These are phyloP conservation scores for Gymnopus androsaceus DNA, from an alignment of 1,284 basidiomycete species.

Conservation along the genomic window DNA sequence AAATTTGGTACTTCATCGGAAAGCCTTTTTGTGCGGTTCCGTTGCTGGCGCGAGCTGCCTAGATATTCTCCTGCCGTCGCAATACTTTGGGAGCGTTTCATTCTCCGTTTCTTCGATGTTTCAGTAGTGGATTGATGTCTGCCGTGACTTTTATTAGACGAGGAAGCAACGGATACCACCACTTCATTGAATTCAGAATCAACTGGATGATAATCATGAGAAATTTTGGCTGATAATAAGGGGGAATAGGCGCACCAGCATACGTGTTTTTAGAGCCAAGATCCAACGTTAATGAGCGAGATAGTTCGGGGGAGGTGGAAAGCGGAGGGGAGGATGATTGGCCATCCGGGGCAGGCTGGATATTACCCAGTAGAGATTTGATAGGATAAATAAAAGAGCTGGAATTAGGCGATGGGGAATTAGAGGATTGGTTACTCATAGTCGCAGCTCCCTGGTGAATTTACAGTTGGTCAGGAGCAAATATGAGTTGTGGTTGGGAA, in stretches of 20 bases:
- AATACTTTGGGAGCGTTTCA: slow-evolving; percentile 5
- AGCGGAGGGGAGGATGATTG: slow-evolving; percentile 29
- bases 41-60: not conserved
- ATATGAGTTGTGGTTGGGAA: too few relatives aligned
- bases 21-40: not conserved
- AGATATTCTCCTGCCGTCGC: not conserved
- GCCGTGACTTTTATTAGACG: not conserved
- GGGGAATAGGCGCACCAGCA: not conserved
- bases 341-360: slow-evolving; percentile 27
- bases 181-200: slow-evolving; percentile 9
- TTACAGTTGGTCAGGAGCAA: too few relatives aligned
- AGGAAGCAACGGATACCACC: slow-evolving; percentile 5
- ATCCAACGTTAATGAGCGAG: slow-evolving; percentile 8
- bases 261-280: slow-evolving; percentile 2
- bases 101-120: not conserved
- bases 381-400: slow-evolving; percentile 41
- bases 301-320: slow-evolving; percentile 1
- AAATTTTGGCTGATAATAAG: not conserved
- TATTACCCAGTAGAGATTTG: slow-evolving; percentile 37
- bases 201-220: not conserved
- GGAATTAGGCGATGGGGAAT: too few relatives aligned
- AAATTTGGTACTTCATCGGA: slow-evolving; percentile 27
- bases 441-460: too few relatives aligned
- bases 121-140: not conserved
- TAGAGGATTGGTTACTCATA: too few relatives aligned